Evolutionary conservation across 805 yeast genomes (phyloP).

Genomic region (Saccharomycopsis lassenensis): DNA sequence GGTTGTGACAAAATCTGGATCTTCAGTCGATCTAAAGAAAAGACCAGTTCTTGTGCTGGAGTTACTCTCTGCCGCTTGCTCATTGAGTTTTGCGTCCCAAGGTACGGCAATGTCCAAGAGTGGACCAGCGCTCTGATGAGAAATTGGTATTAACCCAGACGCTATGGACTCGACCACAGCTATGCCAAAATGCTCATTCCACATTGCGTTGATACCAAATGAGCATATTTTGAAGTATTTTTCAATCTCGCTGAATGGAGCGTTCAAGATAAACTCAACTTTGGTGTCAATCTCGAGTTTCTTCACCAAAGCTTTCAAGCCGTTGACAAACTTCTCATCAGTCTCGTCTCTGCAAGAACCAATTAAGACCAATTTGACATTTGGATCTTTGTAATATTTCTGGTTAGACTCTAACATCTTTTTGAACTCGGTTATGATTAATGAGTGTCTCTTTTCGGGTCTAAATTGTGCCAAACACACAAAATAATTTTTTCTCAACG

Average conservation of each 20-base stretch:
- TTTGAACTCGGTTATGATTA: slow-evolving; percentile 56
- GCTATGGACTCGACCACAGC: slow-evolving; percentile 90
- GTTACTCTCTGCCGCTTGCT: slow-evolving; percentile 23
- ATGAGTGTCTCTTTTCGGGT: slow-evolving; percentile 82
- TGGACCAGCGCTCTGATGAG: slow-evolving; percentile 96
- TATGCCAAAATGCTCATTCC: slow-evolving; percentile 99
- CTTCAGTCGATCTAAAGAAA: slow-evolving; percentile 59
- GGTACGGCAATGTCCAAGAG: slow-evolving; percentile 70
- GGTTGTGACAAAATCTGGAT: slow-evolving; percentile 49
- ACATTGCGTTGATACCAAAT: slow-evolving; percentile 90
- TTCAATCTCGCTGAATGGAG: slow-evolving; percentile 55
- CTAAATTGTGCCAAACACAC: slow-evolving; percentile 85
- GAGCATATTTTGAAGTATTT: slow-evolving; percentile 42
- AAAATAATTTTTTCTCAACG: slow-evolving; percentile 30
- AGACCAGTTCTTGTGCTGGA: slow-evolving; percentile 55
- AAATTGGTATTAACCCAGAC: slow-evolving; percentile 77
- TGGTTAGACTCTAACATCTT: slow-evolving; percentile 30
- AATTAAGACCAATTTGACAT: slow-evolving; percentile 57
- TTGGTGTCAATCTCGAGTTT: slow-evolving; percentile 32
- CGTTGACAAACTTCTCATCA: slow-evolving; percentile 51
- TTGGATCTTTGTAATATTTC: slow-evolving; percentile 26
- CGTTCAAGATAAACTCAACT: slow-evolving; percentile 56
- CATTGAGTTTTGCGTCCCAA: slow-evolving; percentile 27
- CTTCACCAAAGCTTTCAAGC: slow-evolving; percentile 35
- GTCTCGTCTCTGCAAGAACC: slow-evolving; percentile 72